A percentile compares a stretch with the other conserved stretches of the same genome.
Conservation (phyloP, 805 yeast genomes). For the Saccharomyces mikatae region DNA sequence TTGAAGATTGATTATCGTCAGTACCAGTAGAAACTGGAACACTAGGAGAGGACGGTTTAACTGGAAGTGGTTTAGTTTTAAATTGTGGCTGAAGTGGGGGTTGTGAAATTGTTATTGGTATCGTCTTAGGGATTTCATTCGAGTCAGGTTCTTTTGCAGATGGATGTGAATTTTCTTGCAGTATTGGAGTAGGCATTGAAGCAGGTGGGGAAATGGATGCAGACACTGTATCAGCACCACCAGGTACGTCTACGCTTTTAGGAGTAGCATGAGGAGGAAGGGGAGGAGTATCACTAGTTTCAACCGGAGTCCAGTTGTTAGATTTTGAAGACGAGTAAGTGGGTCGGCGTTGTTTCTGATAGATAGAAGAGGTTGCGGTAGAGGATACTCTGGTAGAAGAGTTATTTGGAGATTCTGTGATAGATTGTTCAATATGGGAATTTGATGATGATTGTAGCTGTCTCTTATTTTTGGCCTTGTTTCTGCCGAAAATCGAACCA, state of each 20-base stretch:
- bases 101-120: slow-evolving; percentile 26
- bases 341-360: neutral
- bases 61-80: slow-evolving; percentile 17
- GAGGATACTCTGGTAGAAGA: neutral
- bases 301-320: neutral
- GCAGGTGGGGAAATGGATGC: slow-evolving; percentile 1
- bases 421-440: slow-evolving; percentile 2
- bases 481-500: slow-evolving; percentile 68
- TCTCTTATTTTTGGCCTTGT: slow-evolving; percentile 37
- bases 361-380: neutral
- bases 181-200: neutral
- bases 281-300: neutral
- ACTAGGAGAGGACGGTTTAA: slow-evolving; percentile 11
- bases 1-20: neutral
- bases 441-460: slow-evolving; percentile 5
- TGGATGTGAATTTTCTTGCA: neutral
- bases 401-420: slow-evolving; percentile 3
- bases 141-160: neutral
- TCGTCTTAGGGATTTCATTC: slow-evolving; percentile 1
- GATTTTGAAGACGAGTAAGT: neutral
- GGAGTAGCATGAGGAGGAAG: slow-evolving; percentile 2
- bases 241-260: slow-evolving; percentile 3
- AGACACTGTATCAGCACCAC: slow-evolving; percentile 13
- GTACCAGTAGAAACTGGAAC: slow-evolving; percentile 6
- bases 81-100: slow-evolving; percentile 32